Evolutionary conservation across 495 filamentous ascomycete species (phyloP).

Genomic region (Xylaria scruposa): DNA sequence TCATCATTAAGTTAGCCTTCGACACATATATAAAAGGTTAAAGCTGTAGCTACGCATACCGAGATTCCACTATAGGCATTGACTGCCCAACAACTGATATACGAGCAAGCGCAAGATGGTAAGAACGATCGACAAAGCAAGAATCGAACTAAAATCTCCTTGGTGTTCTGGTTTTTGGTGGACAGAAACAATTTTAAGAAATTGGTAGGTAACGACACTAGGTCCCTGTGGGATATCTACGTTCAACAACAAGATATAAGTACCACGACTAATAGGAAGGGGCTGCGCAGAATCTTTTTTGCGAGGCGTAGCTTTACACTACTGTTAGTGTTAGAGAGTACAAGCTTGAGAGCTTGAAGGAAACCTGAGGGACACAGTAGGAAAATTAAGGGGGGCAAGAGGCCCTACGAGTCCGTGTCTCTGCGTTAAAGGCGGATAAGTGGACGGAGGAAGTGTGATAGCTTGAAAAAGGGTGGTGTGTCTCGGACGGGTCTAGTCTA

Average conservation of each 20-base stretch:
- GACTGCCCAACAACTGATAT: background rate
- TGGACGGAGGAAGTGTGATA: conserved; percentile 21
- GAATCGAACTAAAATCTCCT: background rate
- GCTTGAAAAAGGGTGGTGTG: conserved; percentile 30
- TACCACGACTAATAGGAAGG: conserved; percentile 25
- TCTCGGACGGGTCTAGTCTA: conserved; percentile 32
- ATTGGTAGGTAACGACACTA: conserved; percentile 22
- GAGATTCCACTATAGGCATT: background rate
- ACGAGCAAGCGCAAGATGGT: background rate
- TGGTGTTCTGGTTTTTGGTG: conserved; percentile 4
- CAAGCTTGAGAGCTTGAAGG: conserved; percentile 5
- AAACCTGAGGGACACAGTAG: background rate
- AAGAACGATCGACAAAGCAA: background rate
- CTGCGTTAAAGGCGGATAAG: conserved; percentile 13
- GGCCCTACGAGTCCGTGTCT: conserved; percentile 10
- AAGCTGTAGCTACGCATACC: conserved; percentile 12
- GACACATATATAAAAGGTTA: background rate
- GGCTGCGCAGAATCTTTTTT: conserved; percentile 24
- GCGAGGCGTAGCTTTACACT: conserved; percentile 30
- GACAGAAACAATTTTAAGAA: background rate
- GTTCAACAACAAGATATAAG: background rate
- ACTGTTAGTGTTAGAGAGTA: conserved; percentile 32
- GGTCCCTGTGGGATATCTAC: background rate
- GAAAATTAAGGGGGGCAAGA: background rate
- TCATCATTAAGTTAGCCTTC: conserved; percentile 5